Evolutionary conservation across 1,139 yeast species (phyloP), one percentile per base, ranked within the genome.

Genomic region (Suhomyces bokatorum): DNA sequence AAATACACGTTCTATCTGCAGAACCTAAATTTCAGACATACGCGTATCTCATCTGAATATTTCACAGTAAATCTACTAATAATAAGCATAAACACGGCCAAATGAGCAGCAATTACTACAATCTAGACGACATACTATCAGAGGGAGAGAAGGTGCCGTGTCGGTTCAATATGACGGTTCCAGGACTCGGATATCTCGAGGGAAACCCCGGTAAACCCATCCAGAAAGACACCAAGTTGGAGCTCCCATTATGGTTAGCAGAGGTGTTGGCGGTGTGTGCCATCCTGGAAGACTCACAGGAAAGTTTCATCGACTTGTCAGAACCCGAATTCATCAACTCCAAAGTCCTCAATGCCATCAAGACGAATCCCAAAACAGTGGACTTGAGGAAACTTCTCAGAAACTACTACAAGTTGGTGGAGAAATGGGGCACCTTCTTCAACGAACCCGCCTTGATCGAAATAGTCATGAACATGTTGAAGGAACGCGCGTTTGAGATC

Each of bases 181-280:
- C 96, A 0, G 95, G 95, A 0, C 68, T 91, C 20, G 97, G 97
- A 3, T 89, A 85, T 58, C 71, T 91, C n/a, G 91, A 87, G 56
- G 95, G 93, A 6, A 83, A 85, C 48, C 87, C 89, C 0, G 90
- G 87, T 0, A 77, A 80, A 50, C 73, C 81, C 50, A 75, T 87
- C 14, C 69, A 72, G 45, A 75, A 81, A 55, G 85, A 83, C 35
- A 75, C 95, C 2, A 83, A 83, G 56, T 61, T 89, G 5, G 95
- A 87, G 48, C 71, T 93, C 34, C 98, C 99, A 1, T 64, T 90
- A 29, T 93, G 99, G 99, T 67, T 93, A 38, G 95, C 97, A 0
- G 84, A 83, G 51, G 78, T 87, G 4, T 67, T 93, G 35, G 96
- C 95, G 1, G 71, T 75, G 32, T 75, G 79, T 35, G 72, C 70